Evolutionary conservation across 176 grass and related monocot genomes (phyloP), one percentile per base, ranked within the genome.

Genomic region (Hordeum vulgare): DNA sequence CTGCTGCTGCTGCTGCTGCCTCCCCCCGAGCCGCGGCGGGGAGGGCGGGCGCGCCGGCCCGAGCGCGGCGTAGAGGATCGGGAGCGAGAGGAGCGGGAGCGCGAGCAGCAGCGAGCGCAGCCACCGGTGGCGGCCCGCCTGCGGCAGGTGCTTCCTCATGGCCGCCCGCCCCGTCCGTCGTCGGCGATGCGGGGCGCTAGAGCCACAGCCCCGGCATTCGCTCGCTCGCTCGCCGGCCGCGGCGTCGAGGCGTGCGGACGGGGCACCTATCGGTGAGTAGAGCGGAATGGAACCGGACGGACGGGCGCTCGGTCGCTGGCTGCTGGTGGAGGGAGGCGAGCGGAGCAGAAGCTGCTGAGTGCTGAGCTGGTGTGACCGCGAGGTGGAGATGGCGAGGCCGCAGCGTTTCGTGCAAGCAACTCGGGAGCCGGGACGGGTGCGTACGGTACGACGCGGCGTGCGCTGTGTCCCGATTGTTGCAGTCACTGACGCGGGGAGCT

Each of bases 111-210:
- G 86, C 41, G 80, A 82, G 15, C 85, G 73, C 78, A 76, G 80
- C 77, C 87, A 90, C 74, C 89, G 65, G 66, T 82, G 66, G 71
- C 85, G 84, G 80, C 85, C 74, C 67, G 84, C 80, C 34, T 81
- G 82, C 66, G 85, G 80, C 54, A 66, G 84, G 77, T 90, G 89
- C 87, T 88, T 95, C 89, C 96, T 95, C 96, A 95, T 95, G 85
- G 57, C 82, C 66, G 37, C 3, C 18, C 24, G 45, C 7, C 42
- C 86, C 54, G 54, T n/a, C 86, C 54, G 69, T 14, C 64, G 45
- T 63, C 67, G 76, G 61, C 70, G 34, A 23, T 0, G 10, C 9
- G 37, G 71, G 33, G 18, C 53, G 34, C 82, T 86, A 89, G 79
- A 83, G 84, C 91, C 74, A 85, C 76, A 83, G 84, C 91, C 74